These are phyloP conservation scores for Monoraphidium neglectum DNA, from an alignment of 139 green algal species.

Conservation along the genomic window DNA sequence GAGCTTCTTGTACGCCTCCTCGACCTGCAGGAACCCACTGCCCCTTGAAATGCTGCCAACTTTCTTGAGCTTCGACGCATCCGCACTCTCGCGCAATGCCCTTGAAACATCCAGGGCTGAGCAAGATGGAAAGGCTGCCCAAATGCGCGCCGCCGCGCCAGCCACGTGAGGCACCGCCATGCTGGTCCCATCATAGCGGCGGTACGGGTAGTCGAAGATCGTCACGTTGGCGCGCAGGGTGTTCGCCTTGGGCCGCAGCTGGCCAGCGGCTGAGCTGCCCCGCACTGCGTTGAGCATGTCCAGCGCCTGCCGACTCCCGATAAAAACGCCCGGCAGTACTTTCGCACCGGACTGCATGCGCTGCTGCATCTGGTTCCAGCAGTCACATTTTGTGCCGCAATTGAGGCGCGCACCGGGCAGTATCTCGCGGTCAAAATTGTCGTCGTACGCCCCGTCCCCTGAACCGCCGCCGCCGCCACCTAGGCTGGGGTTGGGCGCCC, in stretches of 20 bases:
- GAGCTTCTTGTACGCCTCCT: conserved; percentile 8
- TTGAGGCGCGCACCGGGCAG: conserved; percentile 12
- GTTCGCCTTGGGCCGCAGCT: neutral
- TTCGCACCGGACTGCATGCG: neutral
- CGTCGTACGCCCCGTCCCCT: too few species aligned
- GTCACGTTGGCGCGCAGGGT: conserved; percentile 6
- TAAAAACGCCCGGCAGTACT: neutral
- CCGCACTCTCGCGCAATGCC: conserved; percentile 5
- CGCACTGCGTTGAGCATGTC: conserved; percentile 13
- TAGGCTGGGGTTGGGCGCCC: too few species aligned
- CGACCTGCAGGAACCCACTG: conserved; percentile 7
- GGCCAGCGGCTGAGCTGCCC: neutral
- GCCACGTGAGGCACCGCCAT: conserved; percentile 28
- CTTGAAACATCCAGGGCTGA: conserved; percentile 4
- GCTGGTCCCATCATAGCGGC: conserved; percentile 23
- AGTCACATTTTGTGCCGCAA: conserved; percentile 18
- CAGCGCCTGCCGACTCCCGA: neutral
- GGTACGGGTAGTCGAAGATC: conserved; percentile 16
- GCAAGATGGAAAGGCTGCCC: conserved; percentile 12
- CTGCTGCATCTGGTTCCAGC: conserved; percentile 5
- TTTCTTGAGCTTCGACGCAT: neutral
- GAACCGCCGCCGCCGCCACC: too few species aligned
- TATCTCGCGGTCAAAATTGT: neutral
- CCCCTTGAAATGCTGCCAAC: neutral
- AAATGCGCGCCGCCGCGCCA: conserved; percentile 18